phyloP scores from a whole-genome alignment of 768 basidiomycete species.

The Boletus reticuloceps region DNA sequence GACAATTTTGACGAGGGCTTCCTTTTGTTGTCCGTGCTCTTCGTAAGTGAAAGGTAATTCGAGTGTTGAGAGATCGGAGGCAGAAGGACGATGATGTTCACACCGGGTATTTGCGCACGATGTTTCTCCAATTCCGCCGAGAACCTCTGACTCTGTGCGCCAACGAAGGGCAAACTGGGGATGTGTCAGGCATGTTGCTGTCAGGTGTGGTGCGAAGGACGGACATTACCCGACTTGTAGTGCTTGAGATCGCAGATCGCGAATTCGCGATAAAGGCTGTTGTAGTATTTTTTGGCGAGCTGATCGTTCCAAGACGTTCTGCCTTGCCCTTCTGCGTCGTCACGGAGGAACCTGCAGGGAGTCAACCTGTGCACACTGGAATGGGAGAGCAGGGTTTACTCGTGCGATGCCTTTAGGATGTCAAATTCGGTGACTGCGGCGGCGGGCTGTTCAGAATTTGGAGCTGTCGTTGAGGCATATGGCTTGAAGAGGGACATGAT shows the following conservation, averaged over 20 bases:
- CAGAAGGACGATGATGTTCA: conserved; percentile 47
- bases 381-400: conserved; percentile 33
- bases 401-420: conserved; percentile 71
- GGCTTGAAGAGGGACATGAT: background rate
- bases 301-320: conserved; percentile 69
- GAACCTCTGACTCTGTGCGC: conserved; percentile 89
- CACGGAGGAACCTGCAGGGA: conserved; percentile 67
- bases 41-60: conserved; percentile 90
- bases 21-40: conserved; percentile 73
- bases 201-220: conserved; percentile 19
- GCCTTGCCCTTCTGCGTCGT: conserved; percentile 33
- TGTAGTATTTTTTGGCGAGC: conserved; percentile 87
- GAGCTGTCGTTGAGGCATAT: too few relatives aligned
- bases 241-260: conserved; percentile 94
- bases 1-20: conserved; percentile 88
- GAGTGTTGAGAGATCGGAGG: conserved; percentile 58
- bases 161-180: conserved; percentile 84
- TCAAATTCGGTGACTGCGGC: conserved; percentile 57
- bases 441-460: background rate
- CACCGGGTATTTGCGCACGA: conserved; percentile 92
- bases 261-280: conserved; percentile 86
- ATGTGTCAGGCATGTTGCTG: background rate
- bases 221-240: conserved; percentile 86
- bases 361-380: background rate
- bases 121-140: conserved; percentile 79